Evolutionary conservation across 345 rosid species (phyloP).

Genomic region (Gossypium arboreum): DNA sequence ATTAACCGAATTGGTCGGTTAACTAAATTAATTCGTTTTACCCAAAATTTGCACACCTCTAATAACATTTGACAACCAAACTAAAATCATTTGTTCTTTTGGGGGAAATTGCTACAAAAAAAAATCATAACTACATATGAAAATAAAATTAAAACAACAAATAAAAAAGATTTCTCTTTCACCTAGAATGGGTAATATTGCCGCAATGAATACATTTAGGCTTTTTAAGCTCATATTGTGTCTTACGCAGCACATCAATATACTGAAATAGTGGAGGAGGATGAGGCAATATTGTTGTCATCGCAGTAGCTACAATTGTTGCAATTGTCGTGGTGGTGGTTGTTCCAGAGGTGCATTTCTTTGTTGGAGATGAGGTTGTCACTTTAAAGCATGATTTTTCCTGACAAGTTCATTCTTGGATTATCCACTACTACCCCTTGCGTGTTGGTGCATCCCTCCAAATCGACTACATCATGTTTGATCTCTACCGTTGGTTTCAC

Average conservation of each 20-base stretch:
- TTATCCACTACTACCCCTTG: too few relatives aligned
- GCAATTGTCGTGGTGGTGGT: neutral
- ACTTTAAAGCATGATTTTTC: constrained; percentile 22
- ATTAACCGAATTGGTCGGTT: too few relatives aligned
- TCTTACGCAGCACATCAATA: constrained; percentile 42
- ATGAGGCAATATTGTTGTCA: constrained; percentile 20
- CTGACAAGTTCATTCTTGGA: too few relatives aligned
- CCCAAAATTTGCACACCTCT: too few relatives aligned
- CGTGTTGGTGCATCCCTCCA: too few relatives aligned
- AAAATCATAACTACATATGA: neutral
- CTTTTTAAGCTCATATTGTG: constrained; percentile 91
- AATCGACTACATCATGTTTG: too few relatives aligned
- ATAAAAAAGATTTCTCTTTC: neutral
- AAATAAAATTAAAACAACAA: neutral
- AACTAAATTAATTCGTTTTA: too few relatives aligned
- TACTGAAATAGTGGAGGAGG: constrained; percentile 18
- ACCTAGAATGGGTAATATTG: constrained; percentile 97
- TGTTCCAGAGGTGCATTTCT: constrained; percentile 24
- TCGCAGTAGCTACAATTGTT: neutral
- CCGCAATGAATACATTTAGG: constrained; percentile 96
- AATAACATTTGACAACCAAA: too few relatives aligned
- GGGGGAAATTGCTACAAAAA: too few relatives aligned
- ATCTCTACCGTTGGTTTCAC: too few relatives aligned
- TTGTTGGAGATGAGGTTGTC: constrained; percentile 55
- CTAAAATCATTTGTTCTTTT: neutral